Conservation (phyloP, 306 rosid species). For the Quercus ilex region DNA sequence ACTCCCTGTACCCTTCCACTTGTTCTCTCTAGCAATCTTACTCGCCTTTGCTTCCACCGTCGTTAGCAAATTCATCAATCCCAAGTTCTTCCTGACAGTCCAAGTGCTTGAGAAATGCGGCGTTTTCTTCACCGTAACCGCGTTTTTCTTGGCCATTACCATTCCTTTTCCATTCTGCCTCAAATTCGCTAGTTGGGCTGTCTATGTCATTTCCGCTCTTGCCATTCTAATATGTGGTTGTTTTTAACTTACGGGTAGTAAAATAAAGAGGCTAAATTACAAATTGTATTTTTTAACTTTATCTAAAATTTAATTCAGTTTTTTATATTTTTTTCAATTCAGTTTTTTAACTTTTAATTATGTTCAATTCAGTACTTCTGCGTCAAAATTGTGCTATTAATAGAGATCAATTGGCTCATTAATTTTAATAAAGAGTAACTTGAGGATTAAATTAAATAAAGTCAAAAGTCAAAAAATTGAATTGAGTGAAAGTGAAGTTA, state of each 20-base stretch:
- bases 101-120: background rate
- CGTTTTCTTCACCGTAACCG: background rate
- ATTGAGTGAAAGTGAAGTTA: no score
- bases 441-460: no score
- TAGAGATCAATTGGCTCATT: fast-evolving
- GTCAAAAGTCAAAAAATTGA: fast-evolving
- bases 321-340: no score
- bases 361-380: no score
- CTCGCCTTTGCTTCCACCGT: no score
- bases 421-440: no score
- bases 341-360: no score
- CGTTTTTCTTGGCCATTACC: background rate
- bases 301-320: no score
- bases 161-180: background rate
- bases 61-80: background rate
- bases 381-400: no score
- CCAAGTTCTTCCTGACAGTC: background rate
- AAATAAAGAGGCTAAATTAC: no score
- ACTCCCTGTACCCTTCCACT: background rate
- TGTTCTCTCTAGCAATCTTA: no score
- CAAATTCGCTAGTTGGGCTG: background rate
- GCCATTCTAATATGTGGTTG: fast-evolving
- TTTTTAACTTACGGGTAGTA: background rate
- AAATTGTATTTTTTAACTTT: no score
- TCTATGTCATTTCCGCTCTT: background rate